Conservation (phyloP, 2,329 filamentous ascomycete species). For the Aspergillus cejpii region DNA sequence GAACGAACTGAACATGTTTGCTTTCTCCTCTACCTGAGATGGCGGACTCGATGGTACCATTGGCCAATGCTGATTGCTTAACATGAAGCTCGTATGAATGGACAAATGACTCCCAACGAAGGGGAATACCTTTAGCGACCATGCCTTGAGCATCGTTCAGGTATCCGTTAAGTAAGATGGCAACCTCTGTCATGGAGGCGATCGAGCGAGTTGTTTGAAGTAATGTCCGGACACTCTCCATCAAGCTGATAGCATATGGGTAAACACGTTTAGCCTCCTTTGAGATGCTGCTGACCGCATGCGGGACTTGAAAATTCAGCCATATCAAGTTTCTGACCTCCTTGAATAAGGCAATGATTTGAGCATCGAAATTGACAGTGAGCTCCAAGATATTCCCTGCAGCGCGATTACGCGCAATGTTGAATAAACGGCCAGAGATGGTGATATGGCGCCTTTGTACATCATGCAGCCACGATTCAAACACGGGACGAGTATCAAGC, state of each 20-base stretch:
- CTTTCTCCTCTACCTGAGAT: conserved; percentile 63
- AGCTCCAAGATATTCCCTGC: conserved; percentile 84
- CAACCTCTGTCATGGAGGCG: conserved; percentile 75
- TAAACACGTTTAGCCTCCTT: conserved; percentile 99
- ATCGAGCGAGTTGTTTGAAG: conserved; percentile 83
- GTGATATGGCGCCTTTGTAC: conserved; percentile 82
- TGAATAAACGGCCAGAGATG: conserved; percentile 87
- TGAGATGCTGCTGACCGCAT: conserved; percentile 88
- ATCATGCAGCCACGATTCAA: conserved; percentile 90
- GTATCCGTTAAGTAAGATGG: conserved; percentile 82
- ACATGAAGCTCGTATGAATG: conserved; percentile 91
- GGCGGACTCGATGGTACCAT: conserved; percentile 54
- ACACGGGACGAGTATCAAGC: conserved; percentile 87
- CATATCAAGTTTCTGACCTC: conserved; percentile 93
- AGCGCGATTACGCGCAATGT: conserved; percentile 80
- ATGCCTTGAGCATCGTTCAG: conserved; percentile 81
- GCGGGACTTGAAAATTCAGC: conserved; percentile 90
- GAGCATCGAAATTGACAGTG: conserved; percentile 90
- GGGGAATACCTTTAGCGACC: conserved; percentile 76
- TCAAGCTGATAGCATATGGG: conserved; percentile 92
- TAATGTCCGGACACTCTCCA: conserved; percentile 96
- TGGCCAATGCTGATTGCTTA: conserved; percentile 55
- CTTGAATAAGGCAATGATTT: conserved; percentile 97
- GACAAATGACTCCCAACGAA: conserved; percentile 97
- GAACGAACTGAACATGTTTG: conserved; percentile 93